Conservation (phyloP, 495 filamentous ascomycete species). For the Aspergillus egyptiacus region DNA sequence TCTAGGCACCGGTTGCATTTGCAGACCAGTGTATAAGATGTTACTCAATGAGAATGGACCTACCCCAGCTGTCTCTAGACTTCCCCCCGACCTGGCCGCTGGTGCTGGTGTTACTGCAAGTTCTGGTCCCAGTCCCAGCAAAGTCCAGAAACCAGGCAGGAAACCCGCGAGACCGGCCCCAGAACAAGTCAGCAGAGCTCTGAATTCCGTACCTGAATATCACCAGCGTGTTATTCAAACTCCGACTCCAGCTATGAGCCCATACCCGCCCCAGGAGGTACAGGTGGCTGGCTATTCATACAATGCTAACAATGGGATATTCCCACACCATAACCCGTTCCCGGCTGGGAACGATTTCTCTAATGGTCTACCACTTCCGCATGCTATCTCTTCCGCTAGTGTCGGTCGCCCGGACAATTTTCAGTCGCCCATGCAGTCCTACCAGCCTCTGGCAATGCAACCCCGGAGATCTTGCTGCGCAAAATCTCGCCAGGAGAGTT, state of each 20-base stretch:
- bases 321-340: neutral
- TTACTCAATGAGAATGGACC: conserved; percentile 17
- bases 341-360: neutral
- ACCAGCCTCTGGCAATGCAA: neutral
- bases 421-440: conserved; percentile 7
- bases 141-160: conserved; percentile 27
- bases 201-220: conserved; percentile 20
- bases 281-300: neutral
- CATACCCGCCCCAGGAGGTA: conserved; percentile 9
- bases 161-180: conserved; percentile 22
- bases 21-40: conserved; percentile 40
- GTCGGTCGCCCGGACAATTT: conserved; percentile 31
- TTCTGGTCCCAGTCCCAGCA: conserved; percentile 16
- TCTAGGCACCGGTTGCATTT: conserved; percentile 34
- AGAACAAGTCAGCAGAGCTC: conserved; percentile 26
- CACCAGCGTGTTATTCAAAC: conserved; percentile 16
- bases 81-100: conserved; percentile 13
- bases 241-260: conserved; percentile 12
- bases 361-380: neutral
- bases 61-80: conserved; percentile 8
- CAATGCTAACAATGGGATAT: neutral
- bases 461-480: conserved; percentile 31
- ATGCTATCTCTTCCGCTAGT: neutral
- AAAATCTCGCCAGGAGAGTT: conserved; percentile 11
- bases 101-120: conserved; percentile 5